Base-by-base conservation (phyloP, 768 basidiomycete species). In the Inosperma sp. region DNA sequence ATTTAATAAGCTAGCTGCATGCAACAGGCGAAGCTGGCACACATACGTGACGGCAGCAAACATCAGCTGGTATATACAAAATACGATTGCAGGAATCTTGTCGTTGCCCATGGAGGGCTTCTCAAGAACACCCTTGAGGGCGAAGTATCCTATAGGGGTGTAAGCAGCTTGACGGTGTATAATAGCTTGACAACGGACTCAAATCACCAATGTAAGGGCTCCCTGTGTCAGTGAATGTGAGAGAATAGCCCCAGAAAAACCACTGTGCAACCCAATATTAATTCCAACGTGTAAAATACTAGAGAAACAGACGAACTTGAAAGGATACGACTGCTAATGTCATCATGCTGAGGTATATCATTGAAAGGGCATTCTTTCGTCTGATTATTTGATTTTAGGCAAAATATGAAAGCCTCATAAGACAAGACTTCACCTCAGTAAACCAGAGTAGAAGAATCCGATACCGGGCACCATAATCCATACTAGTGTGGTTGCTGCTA, bases 181-280 rank as follows among this genome's bases (percentile, higher is more conserved):
- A 4, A 46, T 8, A 8, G 7, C 5, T n/a, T n/a, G 10, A 30
- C 4, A 19, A 70, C 84, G 44, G 53, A 86, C 87, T 74, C 33
- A 99, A 77, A 59, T 95, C 72, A 6, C 95, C 95, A 53, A 99
- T 93, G 68, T 78, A 98, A 17, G 55, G 54, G 56, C 72, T 74
- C 7, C 75, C 91, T 0, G 76, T 81, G 12, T 91, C 87, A 53
- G 85, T 87, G 72, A 98, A 97, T 0, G 94, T 81, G 19, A 97
- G 73, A 2, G 92, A 93, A 72, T 79, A 97, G 1, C 94, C 94
- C 94, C 94, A 95, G 78, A 94, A 94, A 76, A 92, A 93, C 92
- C 91, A 93, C 86, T 92, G 56, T 30, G 21, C 6, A 62, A 16
- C 58, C 57, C 37, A 14, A 34, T 25, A 3, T 5, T 14, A 21